Percentiles rank a stretch among this genome's conserved stretches.
These are phyloP conservation scores for Cornus controversa DNA, from an alignment of 148 eudicot genomes.

Conservation along the genomic window DNA sequence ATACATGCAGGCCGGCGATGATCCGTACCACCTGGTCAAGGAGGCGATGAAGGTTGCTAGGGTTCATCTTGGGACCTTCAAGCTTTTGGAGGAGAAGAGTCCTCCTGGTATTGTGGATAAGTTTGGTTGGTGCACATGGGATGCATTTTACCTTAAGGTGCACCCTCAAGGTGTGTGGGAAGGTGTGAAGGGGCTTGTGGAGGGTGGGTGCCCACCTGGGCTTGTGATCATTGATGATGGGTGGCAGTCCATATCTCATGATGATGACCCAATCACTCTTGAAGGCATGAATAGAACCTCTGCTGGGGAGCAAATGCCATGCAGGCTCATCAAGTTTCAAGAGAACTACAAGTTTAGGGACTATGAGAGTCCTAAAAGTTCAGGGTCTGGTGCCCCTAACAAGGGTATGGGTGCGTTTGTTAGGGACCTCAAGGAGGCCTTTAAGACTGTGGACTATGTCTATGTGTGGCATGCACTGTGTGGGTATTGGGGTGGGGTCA, in stretches of 20 bases:
- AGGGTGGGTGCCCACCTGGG: conserved; percentile 84
- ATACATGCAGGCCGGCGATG: conserved; percentile 61
- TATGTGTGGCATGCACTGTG: conserved; percentile 96
- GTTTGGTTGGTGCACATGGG: no score
- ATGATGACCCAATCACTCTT: conserved; percentile 63
- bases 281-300: conserved; percentile 81
- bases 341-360: conserved; percentile 87
- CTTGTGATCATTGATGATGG: conserved; percentile 84
- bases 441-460: conserved; percentile 68
- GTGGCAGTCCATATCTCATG: conserved; percentile 90
- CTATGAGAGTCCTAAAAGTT: conserved; percentile 42
- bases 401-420: conserved; percentile 82
- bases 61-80: conserved; percentile 71
- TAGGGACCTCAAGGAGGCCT: conserved; percentile 66
- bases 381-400: conserved; percentile 24
- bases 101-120: conserved; percentile 80
- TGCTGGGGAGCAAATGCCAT: conserved; percentile 97
- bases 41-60: conserved; percentile 59
- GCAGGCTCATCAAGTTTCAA: conserved; percentile 64
- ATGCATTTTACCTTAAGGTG: no score
- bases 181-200: conserved; percentile 65
- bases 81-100: conserved; percentile 58
- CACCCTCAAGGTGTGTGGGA: conserved; percentile 76
- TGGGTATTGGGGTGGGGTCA: conserved; percentile 94
- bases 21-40: conserved; percentile 69